phyloP scores from a whole-genome alignment of 495 filamentous ascomycete genomes.

The Chaetomidium leptoderma region DNA sequence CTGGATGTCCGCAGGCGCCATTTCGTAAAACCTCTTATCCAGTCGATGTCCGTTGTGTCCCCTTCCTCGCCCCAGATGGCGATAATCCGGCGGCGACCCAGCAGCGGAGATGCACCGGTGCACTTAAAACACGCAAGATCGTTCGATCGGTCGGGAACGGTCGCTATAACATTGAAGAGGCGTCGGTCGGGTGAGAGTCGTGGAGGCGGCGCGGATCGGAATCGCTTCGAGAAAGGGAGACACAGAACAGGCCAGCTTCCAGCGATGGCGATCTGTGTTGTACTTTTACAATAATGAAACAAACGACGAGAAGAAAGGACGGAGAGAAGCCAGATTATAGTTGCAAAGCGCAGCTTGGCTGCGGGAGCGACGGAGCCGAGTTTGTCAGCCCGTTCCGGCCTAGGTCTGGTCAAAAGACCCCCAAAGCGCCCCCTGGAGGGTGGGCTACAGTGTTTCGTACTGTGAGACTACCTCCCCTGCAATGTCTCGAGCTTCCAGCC shows the following conservation, averaged over 20 bases:
- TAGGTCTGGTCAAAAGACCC: not conserved
- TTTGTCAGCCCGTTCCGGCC: slow-evolving; percentile 20
- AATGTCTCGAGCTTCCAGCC: too few relatives aligned
- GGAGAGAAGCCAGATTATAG: not conserved
- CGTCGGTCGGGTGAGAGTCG: not conserved
- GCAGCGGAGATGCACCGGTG: not conserved
- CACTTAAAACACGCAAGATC: slow-evolving; percentile 4
- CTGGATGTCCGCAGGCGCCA: slow-evolving; percentile 47
- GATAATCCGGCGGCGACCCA: not conserved
- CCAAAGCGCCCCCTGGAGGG: not conserved
- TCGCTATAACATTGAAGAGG: slow-evolving; percentile 15
- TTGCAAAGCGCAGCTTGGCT: not conserved
- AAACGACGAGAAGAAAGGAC: not conserved
- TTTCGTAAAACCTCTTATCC: slow-evolving; percentile 13
- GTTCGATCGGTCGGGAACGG: slow-evolving; percentile 8
- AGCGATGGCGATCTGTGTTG: slow-evolving; percentile 22
- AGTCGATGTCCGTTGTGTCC: not conserved
- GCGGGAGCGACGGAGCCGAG: slow-evolving; percentile 20
- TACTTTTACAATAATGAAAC: not conserved
- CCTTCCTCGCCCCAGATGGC: not conserved
- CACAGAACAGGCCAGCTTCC: slow-evolving; percentile 23
- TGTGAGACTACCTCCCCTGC: not conserved
- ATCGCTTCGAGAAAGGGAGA: not conserved
- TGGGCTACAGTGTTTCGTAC: not conserved
- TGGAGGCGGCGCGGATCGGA: not conserved